phyloP scores from a whole-genome alignment of 2,329 filamentous ascomycete genomes.

The Venturia oleaginea region DNA sequence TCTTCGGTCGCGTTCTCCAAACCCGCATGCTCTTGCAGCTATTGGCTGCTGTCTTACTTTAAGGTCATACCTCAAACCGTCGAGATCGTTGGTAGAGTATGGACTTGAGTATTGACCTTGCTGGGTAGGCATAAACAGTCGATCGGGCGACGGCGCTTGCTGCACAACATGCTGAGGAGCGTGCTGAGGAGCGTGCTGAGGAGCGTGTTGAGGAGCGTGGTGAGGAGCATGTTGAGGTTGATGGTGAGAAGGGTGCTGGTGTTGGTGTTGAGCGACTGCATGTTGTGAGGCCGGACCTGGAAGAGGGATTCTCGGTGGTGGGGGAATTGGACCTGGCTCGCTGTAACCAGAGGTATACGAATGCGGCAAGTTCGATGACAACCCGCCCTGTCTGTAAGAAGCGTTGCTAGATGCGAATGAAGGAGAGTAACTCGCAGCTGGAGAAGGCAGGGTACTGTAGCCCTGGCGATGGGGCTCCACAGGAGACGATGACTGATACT shows the following conservation, averaged over 20 bases:
- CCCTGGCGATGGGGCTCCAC: slow-evolving; percentile 8
- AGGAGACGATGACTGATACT: slow-evolving; percentile 7
- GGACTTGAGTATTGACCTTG: slow-evolving; percentile 2
- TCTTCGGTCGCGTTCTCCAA: slow-evolving; percentile 70
- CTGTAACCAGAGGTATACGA: slow-evolving; percentile 2
- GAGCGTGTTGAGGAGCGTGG: neutral
- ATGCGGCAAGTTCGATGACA: neutral
- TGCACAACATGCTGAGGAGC: neutral
- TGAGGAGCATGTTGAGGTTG: neutral
- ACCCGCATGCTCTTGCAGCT: slow-evolving; percentile 71
- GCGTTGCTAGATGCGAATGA: slow-evolving; percentile 9
- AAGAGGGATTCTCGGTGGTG: slow-evolving; percentile 2
- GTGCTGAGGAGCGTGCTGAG: neutral
- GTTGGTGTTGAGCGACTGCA: neutral
- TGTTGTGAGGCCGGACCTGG: neutral
- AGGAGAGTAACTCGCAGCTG: slow-evolving; percentile 9
- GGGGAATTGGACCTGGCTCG: neutral
- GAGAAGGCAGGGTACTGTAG: slow-evolving; percentile 10
- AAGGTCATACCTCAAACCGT: slow-evolving; percentile 36
- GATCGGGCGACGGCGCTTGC: neutral
- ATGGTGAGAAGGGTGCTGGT: neutral
- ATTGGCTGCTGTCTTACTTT: slow-evolving; percentile 67
- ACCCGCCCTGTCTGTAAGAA: slow-evolving; percentile 26
- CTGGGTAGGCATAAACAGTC: neutral
- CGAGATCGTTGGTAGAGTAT: slow-evolving; percentile 3